Percentiles rank a stretch among this genome's conserved stretches.
These are phyloP conservation scores for Hypericum androsaemum DNA, from an alignment of 345 rosid species.

Conservation along the genomic window DNA sequence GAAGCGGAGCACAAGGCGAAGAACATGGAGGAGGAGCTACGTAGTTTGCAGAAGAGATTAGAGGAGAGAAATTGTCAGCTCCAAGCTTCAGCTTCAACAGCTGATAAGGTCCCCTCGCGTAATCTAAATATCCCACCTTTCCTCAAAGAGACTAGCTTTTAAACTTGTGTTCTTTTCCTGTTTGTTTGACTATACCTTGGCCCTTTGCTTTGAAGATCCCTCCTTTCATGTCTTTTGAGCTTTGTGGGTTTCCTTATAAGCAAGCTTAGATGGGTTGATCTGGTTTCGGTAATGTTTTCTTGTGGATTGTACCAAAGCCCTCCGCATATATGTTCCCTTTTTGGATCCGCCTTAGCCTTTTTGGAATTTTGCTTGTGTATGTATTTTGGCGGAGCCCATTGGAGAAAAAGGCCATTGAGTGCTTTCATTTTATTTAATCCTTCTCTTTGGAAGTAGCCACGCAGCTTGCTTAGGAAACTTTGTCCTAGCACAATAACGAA, in stretches of 20 bases:
- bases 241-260: neutral
- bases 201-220: neutral
- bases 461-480: too few species aligned
- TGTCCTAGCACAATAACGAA: too few species aligned
- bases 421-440: too few species aligned
- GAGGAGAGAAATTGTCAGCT: slow-evolving; percentile 56
- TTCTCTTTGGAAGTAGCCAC: too few species aligned
- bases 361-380: slow-evolving; percentile 20
- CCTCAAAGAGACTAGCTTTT: slow-evolving; percentile 16
- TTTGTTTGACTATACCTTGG: slow-evolving; percentile 10
- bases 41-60: slow-evolving; percentile 35
- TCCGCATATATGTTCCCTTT: slow-evolving; percentile 9
- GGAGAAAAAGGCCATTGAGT: too few species aligned
- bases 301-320: neutral
- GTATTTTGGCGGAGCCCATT: slow-evolving; percentile 5
- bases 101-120: slow-evolving; percentile 52
- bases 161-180: slow-evolving; percentile 13
- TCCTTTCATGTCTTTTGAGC: slow-evolving; percentile 1
- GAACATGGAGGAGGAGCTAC: slow-evolving; percentile 53
- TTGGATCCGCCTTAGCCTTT: slow-evolving; percentile 12
- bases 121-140: slow-evolving; percentile 9
- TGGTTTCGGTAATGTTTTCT: neutral
- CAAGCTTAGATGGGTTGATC: neutral
- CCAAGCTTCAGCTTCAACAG: slow-evolving; percentile 47
- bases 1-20: slow-evolving; percentile 72